Percentiles rank a stretch among this genome's conserved stretches.
Conservation (phyloP, 768 basidiomycete species). For the Naganishia friedmannii region DNA sequence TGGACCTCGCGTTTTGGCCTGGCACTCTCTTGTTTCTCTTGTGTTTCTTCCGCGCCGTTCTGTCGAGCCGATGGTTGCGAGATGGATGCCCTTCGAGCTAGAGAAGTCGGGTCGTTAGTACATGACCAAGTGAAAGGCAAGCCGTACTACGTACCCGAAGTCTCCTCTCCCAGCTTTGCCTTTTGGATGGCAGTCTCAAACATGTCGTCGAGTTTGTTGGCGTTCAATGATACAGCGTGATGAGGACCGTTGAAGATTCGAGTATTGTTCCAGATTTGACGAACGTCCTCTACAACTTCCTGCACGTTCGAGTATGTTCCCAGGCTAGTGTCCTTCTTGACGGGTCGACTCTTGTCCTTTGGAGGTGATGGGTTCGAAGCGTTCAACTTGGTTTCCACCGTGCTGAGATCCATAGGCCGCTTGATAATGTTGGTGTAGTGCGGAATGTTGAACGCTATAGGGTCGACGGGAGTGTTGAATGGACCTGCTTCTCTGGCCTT, state of each 20-base stretch:
- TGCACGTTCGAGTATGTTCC: slow-evolving; percentile 65
- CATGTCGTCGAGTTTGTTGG: slow-evolving; percentile 72
- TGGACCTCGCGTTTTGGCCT: slow-evolving; percentile 99
- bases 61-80: slow-evolving; percentile 72
- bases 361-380: slow-evolving; percentile 68
- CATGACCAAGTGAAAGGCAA: background rate
- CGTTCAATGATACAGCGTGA: slow-evolving; percentile 73
- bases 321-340: slow-evolving; percentile 40
- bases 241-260: slow-evolving; percentile 89
- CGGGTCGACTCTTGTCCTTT: slow-evolving; percentile 45
- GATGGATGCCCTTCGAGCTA: slow-evolving; percentile 69
- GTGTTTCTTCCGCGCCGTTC: slow-evolving; percentile 52
- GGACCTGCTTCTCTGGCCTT: slow-evolving; percentile 77
- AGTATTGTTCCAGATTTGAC: slow-evolving; percentile 83
- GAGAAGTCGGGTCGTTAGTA: background rate
- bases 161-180: slow-evolving; percentile 71
- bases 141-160: slow-evolving; percentile 37
- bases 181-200: slow-evolving; percentile 87
- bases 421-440: slow-evolving; percentile 85
- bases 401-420: slow-evolving; percentile 88
- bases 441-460: slow-evolving; percentile 65
- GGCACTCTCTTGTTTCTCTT: slow-evolving; percentile 24
- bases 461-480: slow-evolving; percentile 85
- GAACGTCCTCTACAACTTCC: slow-evolving; percentile 80
- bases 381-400: slow-evolving; percentile 79